These are phyloP conservation scores for Sphaerostilbella broomeana DNA, from an alignment of 2,329 filamentous ascomycete species.

Conservation along the genomic window DNA sequence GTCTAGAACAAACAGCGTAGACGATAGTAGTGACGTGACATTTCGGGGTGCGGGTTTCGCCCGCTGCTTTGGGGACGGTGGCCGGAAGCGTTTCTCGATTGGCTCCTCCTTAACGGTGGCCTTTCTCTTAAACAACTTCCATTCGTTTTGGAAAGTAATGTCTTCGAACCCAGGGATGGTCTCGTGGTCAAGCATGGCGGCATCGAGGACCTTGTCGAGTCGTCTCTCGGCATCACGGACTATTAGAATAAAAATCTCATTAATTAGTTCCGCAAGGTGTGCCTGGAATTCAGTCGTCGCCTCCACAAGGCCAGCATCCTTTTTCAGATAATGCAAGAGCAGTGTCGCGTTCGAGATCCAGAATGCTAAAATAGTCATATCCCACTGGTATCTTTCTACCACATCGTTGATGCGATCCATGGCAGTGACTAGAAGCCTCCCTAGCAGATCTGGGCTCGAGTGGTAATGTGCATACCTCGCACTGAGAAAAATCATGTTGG, in stretches of 20 bases:
- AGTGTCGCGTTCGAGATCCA: conserved; percentile 98
- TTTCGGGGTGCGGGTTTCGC: conserved; percentile 91
- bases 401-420: conserved; percentile 97
- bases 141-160: conserved; percentile 95
- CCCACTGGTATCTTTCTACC: conserved; percentile 94
- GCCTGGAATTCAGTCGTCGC: conserved; percentile 85
- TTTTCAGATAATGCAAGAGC: conserved; percentile 93
- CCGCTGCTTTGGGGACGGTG: conserved; percentile 86
- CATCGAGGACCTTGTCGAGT: conserved; percentile 91
- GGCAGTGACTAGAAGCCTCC: conserved; percentile 71
- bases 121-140: conserved; percentile 94
- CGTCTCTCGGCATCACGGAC: conserved; percentile 92
- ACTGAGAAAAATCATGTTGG: conserved; percentile 93
- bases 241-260: conserved; percentile 97
- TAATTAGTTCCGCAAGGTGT: conserved; percentile 88
- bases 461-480: conserved; percentile 97
- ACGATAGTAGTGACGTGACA: conserved; percentile 90
- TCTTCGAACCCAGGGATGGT: conserved; percentile 97
- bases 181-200: conserved; percentile 94
- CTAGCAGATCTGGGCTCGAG: conserved; percentile 76
- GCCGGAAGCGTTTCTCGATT: conserved; percentile 81
- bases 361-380: conserved; percentile 98
- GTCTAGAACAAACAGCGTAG: conserved; percentile 92
- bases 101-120: conserved; percentile 85
- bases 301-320: conserved; percentile 74